Percentiles rank a stretch among this genome's conserved stretches.
Conservation (phyloP, 345 rosid species). For the Eucalyptus sp. region DNA sequence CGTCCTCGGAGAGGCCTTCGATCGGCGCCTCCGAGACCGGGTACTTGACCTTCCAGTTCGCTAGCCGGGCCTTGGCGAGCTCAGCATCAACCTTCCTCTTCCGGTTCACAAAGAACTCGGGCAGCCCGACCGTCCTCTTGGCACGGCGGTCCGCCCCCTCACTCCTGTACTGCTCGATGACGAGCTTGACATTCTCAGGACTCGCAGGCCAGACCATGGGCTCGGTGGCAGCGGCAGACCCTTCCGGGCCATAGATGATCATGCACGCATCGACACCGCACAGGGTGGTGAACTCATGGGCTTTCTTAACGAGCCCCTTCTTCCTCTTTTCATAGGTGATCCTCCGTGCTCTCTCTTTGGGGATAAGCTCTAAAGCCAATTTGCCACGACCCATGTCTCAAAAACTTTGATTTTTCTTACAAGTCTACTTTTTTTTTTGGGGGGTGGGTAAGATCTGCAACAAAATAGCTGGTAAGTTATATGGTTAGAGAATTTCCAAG, state of each 20-base stretch:
- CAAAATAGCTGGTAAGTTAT: not conserved
- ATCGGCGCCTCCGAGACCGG: conserved; percentile 1
- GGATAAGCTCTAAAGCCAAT: conserved; percentile 8
- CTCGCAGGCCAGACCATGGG: conserved; percentile 9
- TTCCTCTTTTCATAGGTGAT: conserved; percentile 12
- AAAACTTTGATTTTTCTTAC: not conserved
- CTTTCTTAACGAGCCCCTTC: conserved; percentile 20
- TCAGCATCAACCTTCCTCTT: conserved; percentile 8
- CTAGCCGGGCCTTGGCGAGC: not conserved
- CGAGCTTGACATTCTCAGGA: not conserved
- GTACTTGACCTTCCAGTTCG: conserved; percentile 1
- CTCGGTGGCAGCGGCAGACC: not conserved
- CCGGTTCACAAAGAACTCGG: not conserved
- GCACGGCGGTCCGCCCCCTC: not conserved
- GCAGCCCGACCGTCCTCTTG: not conserved
- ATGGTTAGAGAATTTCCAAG: not conserved
- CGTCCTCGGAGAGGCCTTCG: not conserved
- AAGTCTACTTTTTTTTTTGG: not conserved
- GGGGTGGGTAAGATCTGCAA: not conserved
- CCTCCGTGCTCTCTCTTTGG: conserved; percentile 13
- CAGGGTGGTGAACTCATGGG: conserved; percentile 9
- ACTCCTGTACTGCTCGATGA: conserved; percentile 1
- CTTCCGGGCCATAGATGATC: conserved; percentile 3
- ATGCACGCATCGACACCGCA: conserved; percentile 18
- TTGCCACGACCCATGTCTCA: conserved; percentile 23